Conservation (phyloP, 306 rosid species). For the Fagus crenata region DNA sequence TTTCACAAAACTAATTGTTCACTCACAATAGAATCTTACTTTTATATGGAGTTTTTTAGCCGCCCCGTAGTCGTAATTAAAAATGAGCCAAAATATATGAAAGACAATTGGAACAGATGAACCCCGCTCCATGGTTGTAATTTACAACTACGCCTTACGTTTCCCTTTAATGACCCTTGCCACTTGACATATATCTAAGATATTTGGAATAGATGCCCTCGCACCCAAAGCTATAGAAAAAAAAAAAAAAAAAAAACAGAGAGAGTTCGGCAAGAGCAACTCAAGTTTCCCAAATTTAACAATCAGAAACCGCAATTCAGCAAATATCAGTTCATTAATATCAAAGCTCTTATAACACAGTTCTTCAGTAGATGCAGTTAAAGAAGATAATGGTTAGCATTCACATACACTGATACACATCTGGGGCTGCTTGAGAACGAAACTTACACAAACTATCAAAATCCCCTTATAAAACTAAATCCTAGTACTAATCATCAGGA, state of each 20-base stretch:
- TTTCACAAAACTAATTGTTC: no score
- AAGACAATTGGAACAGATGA: no score
- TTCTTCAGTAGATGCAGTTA: background rate
- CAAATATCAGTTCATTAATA: background rate
- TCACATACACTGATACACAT: constrained; percentile 7
- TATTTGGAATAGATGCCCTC: no score
- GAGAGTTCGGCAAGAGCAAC: background rate
- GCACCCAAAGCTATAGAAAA: no score
- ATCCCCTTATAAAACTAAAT: constrained; percentile 33
- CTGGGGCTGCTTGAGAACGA: constrained; percentile 17
- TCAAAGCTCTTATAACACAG: background rate
- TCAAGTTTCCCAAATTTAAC: background rate
- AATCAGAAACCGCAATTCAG: background rate
- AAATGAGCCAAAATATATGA: no score
- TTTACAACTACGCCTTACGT: no score
- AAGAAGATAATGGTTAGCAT: background rate
- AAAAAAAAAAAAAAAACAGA: background rate
- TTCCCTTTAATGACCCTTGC: no score
- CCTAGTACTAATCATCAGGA: constrained; percentile 47
- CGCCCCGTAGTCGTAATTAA: no score
- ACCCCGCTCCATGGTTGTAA: no score
- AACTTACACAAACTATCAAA: constrained; percentile 28
- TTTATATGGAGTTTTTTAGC: no score
- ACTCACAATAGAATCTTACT: no score
- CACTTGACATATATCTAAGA: no score